Percentiles rank a stretch among this genome's conserved stretches.
Evolutionary conservation across 1,284 basidiomycete species (phyloP).

Genomic region (Sporisorium iseilematis-ciliati): DNA sequence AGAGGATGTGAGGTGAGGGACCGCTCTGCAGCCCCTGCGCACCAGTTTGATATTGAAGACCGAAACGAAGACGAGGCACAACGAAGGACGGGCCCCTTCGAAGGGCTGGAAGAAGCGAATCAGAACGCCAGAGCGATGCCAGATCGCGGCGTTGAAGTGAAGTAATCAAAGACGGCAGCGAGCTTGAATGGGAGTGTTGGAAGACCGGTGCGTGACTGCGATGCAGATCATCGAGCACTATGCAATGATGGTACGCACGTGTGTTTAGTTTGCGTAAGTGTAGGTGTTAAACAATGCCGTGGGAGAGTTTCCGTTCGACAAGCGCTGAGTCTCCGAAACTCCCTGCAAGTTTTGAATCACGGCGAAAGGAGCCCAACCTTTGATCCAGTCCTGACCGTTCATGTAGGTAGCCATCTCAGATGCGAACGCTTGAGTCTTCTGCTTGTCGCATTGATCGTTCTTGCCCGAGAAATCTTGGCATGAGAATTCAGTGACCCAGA

Average conservation of each 20-base stretch:
- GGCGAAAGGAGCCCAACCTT: slow-evolving; percentile 60
- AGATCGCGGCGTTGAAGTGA: slow-evolving; percentile 10
- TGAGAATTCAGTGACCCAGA: slow-evolving; percentile 64
- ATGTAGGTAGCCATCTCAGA: slow-evolving; percentile 70
- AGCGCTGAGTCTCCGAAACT: slow-evolving; percentile 47
- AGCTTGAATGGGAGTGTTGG: neutral
- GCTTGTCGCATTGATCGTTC: slow-evolving; percentile 67
- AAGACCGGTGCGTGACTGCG: neutral
- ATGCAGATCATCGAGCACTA: slow-evolving; percentile 5
- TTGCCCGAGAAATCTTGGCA: slow-evolving; percentile 69
- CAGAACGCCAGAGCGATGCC: slow-evolving; percentile 10
- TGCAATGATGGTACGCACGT: slow-evolving; percentile 1
- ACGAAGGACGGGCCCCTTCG: too few species aligned
- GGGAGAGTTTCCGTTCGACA: slow-evolving; percentile 48
- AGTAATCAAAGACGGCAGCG: neutral
- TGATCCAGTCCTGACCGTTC: slow-evolving; percentile 58
- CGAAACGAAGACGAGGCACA: too few species aligned
- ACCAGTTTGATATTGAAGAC: too few species aligned
- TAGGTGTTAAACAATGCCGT: slow-evolving; percentile 48
- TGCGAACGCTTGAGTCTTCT: slow-evolving; percentile 71
- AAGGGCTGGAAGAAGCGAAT: neutral
- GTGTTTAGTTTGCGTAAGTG: slow-evolving; percentile 20
- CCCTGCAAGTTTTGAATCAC: slow-evolving; percentile 62
- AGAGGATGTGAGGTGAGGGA: too few species aligned
- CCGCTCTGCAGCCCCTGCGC: too few species aligned